Evolutionary conservation across 352 stramenopile species (phyloP).

Genomic region (Pythium monospermum): DNA sequence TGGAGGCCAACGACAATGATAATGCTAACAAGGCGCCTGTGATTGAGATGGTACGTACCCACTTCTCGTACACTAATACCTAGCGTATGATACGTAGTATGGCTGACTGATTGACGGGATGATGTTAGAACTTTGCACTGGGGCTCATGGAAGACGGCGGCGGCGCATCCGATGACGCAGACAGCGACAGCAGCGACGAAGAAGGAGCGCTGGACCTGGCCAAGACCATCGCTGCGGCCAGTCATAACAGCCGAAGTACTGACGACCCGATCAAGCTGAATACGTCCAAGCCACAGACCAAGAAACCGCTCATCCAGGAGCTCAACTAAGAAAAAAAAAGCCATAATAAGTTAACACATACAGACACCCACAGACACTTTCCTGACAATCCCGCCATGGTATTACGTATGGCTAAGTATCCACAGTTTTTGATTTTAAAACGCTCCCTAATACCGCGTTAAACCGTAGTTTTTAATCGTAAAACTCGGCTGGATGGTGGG

Average conservation of each 20-base stretch:
- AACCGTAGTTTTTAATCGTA: slow-evolving; percentile 85
- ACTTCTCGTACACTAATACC: too few relatives aligned
- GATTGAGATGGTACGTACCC: slow-evolving; percentile 72
- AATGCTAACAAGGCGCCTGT: slow-evolving; percentile 30
- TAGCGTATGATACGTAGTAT: too few relatives aligned
- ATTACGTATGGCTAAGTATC: too few relatives aligned
- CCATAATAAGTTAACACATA: not conserved
- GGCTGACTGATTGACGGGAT: slow-evolving; percentile 2
- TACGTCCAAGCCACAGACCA: slow-evolving; percentile 29
- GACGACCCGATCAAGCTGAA: slow-evolving; percentile 28
- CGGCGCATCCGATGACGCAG: slow-evolving; percentile 22
- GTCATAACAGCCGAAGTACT: too few relatives aligned
- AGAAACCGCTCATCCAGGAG: slow-evolving; percentile 67
- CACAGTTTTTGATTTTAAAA: too few relatives aligned
- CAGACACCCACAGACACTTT: too few relatives aligned
- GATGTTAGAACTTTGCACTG: slow-evolving; percentile 68
- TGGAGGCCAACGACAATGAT: slow-evolving; percentile 8
- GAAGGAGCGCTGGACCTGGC: slow-evolving; percentile 26
- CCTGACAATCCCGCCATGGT: too few relatives aligned
- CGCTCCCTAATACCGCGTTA: too few relatives aligned
- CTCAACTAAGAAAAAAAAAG: slow-evolving; percentile 46
- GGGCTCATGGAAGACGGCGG: slow-evolving; percentile 58
- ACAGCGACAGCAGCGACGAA: slow-evolving; percentile 25
- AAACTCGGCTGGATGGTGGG: slow-evolving; percentile 65
- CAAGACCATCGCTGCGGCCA: slow-evolving; percentile 11